Evolutionary conservation across 1,139 yeast species (phyloP), one percentile per base, ranked within the genome.

Genomic region (Taphrina communis): DNA sequence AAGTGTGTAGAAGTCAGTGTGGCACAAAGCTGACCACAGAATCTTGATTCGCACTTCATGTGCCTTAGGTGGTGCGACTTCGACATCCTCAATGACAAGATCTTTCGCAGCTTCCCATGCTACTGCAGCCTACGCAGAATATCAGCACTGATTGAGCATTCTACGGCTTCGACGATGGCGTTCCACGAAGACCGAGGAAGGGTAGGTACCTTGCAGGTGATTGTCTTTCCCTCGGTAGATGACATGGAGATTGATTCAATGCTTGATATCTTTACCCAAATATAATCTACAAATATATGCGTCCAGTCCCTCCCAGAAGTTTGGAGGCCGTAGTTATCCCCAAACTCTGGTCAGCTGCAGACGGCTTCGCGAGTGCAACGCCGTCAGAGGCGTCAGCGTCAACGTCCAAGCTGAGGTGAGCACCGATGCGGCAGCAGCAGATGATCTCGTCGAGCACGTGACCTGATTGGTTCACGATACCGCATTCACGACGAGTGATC

Each of bases 41-140:
- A 94, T 81, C 81, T 91, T 89, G 80, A 94, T 90, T 79, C 99
- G 89, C 67, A 94, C 98, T 81, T 94, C 99, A 78, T 94, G 97
- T 62, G 97, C 97, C 78, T 86, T 88, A 74, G 99, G 99, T 46
- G 99, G 91, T 41, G 85, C 88, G 58, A 95, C 99, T 77, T 89
- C 93, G 73, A 94, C 84, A 70, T 89, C 91, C 80, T 95, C 99
- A 72, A 94, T 84, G 61, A 86, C 76, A 75, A 94, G 84, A 71
- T 97, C 97, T 79, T 91, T 86, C 58, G 81, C 82, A 44, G 98
- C 96, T 79, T 89, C 97, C 95, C 98, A 94, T 73, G 98, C 97
- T 75, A 94, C 90, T 66, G 99, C 99, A 69, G 99, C 99, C 70
- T 58, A 31, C 17, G 21, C 6, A 4, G 12, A 17, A 17, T 12